These are phyloP conservation scores for Pleurotus giganteus DNA, from an alignment of 768 basidiomycete genomes.

Conservation along the genomic window DNA sequence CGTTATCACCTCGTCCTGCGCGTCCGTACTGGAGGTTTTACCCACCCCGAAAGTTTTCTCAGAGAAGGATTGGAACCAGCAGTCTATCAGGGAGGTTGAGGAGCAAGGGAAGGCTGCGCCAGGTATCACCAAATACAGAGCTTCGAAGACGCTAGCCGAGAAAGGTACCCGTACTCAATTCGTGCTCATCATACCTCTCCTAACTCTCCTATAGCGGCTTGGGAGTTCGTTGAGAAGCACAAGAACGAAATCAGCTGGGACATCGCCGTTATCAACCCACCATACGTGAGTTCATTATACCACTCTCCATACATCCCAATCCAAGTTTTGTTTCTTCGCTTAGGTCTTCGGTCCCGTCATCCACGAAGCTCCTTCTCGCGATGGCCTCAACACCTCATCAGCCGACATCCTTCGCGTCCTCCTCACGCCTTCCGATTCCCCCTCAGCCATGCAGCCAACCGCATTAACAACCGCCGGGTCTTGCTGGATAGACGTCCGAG, in stretches of 20 bases:
- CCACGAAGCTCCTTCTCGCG: slow-evolving; percentile 33
- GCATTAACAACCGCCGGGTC: slow-evolving; percentile 17
- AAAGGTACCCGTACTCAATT: slow-evolving; percentile 30
- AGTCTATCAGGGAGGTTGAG: slow-evolving; percentile 40
- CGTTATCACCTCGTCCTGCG: slow-evolving; percentile 65
- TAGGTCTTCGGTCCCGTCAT: slow-evolving; percentile 39
- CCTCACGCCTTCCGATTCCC: slow-evolving; percentile 13
- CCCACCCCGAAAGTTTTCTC: slow-evolving; percentile 30
- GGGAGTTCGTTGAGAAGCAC: slow-evolving; percentile 41
- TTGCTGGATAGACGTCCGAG: slow-evolving; percentile 41
- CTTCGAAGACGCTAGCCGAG: slow-evolving; percentile 68
- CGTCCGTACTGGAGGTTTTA: slow-evolving; percentile 36
- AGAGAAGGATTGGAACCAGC: slow-evolving; percentile 64
- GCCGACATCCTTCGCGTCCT: slow-evolving; percentile 25
- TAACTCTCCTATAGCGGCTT: slow-evolving; percentile 31
- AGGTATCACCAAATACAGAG: slow-evolving; percentile 45
- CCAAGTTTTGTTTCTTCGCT: background rate
- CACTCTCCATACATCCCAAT: background rate
- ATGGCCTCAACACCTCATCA: slow-evolving; percentile 39
- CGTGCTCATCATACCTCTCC: background rate
- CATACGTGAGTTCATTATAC: slow-evolving; percentile 35
- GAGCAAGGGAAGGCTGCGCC: slow-evolving; percentile 46
- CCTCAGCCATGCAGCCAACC: slow-evolving; percentile 16
- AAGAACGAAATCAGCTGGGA: slow-evolving; percentile 47
- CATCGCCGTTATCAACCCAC: slow-evolving; percentile 51